Evolutionary conservation across 257 asterid genomes (phyloP).

Genomic region (Rubia yunnanensis): DNA sequence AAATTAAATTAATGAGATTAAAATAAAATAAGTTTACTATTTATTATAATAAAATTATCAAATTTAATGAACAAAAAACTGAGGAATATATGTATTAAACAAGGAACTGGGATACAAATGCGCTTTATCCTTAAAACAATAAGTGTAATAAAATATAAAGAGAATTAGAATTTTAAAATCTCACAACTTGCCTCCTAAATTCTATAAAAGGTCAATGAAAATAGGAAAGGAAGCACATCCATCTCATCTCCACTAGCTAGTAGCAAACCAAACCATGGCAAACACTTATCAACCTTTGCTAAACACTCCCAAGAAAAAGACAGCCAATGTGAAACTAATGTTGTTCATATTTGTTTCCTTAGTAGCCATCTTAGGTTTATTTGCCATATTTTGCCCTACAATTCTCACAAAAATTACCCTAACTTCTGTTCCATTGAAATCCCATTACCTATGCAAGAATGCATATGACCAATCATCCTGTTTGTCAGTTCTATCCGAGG

Average conservation of each 20-base stretch:
- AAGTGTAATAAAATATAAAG: no score
- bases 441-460: not conserved
- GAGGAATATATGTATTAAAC: no score
- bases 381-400: conserved; percentile 1
- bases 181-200: not conserved
- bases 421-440: not conserved
- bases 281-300: conserved; percentile 9
- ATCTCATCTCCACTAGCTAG: not conserved
- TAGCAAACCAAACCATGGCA: conserved; percentile 9
- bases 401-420: not conserved
- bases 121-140: not conserved
- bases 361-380: conserved; percentile 6
- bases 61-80: no score
- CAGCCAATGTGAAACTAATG: not conserved
- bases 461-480: conserved; percentile 9
- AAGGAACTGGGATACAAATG: no score
- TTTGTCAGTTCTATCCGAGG: not conserved
- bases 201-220: not conserved
- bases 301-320: conserved; percentile 9
- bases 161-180: not conserved
- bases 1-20: no score
- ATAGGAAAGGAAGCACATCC: not conserved
- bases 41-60: no score
- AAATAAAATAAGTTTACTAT: no score
- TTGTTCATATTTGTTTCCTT: not conserved